A percentile compares a stretch with the other conserved stretches of the same genome.
These are phyloP conservation scores for Ogataea allantospora DNA, from an alignment of 805 yeast genomes.

Conservation along the genomic window DNA sequence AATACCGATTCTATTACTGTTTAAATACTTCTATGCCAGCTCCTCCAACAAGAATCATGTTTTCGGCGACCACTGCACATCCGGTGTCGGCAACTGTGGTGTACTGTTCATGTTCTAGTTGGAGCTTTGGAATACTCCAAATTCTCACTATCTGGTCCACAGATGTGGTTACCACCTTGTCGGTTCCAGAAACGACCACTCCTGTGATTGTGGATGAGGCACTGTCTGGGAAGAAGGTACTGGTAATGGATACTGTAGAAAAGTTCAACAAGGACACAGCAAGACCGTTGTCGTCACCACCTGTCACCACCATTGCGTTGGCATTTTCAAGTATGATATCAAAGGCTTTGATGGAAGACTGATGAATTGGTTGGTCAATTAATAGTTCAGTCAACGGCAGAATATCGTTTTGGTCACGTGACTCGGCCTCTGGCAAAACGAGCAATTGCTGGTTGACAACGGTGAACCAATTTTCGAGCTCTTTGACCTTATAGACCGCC, in stretches of 20 bases:
- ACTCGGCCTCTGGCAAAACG: background rate
- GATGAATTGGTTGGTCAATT: slow-evolving; percentile 61
- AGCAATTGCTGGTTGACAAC: slow-evolving; percentile 3
- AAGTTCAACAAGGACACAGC: slow-evolving; percentile 37
- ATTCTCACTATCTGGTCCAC: slow-evolving; percentile 77
- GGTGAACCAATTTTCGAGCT: slow-evolving; percentile 13
- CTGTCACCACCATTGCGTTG: slow-evolving; percentile 51
- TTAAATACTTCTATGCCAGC: slow-evolving; percentile 55
- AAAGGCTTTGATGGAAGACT: slow-evolving; percentile 78
- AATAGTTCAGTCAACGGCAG: slow-evolving; percentile 23
- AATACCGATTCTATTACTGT: slow-evolving; percentile 11
- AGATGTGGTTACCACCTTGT: slow-evolving; percentile 56
- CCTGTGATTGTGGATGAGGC: slow-evolving; percentile 89
- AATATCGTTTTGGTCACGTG: background rate
- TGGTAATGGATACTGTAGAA: background rate
- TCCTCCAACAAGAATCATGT: slow-evolving; percentile 63
- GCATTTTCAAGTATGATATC: slow-evolving; percentile 23
- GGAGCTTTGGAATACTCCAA: slow-evolving; percentile 50
- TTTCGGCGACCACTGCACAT: slow-evolving; percentile 47
- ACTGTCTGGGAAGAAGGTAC: slow-evolving; percentile 48
- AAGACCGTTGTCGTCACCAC: slow-evolving; percentile 91
- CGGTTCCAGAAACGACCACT: slow-evolving; percentile 37
- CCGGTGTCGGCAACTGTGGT: slow-evolving; percentile 94
- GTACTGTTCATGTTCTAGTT: slow-evolving; percentile 43
- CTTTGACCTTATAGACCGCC: slow-evolving; percentile 55